Evolutionary conservation across 164 flowering plant genomes (phyloP), one percentile per base, ranked within the genome.

Genomic region (Nymphaea thermarum): DNA sequence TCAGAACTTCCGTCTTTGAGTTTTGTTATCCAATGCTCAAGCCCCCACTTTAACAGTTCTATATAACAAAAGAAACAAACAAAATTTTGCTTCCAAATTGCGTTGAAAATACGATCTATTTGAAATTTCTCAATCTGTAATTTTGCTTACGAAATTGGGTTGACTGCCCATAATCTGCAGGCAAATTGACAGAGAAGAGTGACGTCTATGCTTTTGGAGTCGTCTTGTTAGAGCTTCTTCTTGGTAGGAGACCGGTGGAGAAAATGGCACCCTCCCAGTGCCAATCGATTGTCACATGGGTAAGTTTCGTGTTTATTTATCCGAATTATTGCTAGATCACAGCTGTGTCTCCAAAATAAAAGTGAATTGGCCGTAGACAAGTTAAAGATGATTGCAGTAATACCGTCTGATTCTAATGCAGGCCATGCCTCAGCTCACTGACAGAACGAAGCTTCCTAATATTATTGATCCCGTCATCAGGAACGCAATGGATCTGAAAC

Each of bases 391-490:
- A 51, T 51, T 15, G 3, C 14, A 10, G 8, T 51, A 4, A 5
- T 5, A 51, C 57, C 14, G 8, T 51, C 12, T 51, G 57, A 15
- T 51, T 10, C 57, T 51, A 51, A 51, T 77, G 78, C 89, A 94
- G 99, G 99, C 99, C 65, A 90, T 86, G 89, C 99, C 99, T 70
- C 96, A 91, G 73, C 87, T 95, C 66, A 91, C 96, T 11, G 97
- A 95, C 82, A 88, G 96, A 81, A 72, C 91, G 61, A 87, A 82
- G 78, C 96, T 95, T 72, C 98, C 98, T 65, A 82, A 78, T 75
- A 95, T 95, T 14, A 82, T 95, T 44, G 99, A 95, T 80, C 96
- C 96, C 42, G 91, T 81, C 62, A 87, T 95, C 44, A 80, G 73
- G 77, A 76, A 90, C 71, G 81, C 85, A 43, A 87, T 95, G 91